Evolutionary conservation across 1,284 basidiomycete genomes (phyloP).

Genomic region (Vanrija humicola): DNA sequence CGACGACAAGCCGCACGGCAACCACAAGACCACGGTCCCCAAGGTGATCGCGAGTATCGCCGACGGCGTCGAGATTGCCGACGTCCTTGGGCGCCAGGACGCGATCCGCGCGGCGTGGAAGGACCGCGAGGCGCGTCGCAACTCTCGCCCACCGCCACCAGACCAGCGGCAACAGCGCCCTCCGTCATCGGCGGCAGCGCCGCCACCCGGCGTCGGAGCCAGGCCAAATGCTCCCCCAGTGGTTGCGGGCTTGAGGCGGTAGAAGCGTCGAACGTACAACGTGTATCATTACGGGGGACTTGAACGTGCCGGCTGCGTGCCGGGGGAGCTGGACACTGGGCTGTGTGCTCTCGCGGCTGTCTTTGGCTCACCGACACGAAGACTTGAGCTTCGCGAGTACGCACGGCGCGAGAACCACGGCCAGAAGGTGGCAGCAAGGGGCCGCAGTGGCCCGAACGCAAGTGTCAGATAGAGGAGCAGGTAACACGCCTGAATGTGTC

Average conservation of each 20-base stretch:
- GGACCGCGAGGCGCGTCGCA: slow-evolving; percentile 22
- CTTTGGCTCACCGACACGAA: too few relatives aligned
- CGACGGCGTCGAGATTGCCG: slow-evolving; percentile 83
- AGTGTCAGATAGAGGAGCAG: too few relatives aligned
- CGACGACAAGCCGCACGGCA: slow-evolving; percentile 85
- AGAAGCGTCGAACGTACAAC: not conserved
- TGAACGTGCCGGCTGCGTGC: too few relatives aligned
- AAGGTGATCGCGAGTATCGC: slow-evolving; percentile 81
- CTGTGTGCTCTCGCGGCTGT: too few relatives aligned
- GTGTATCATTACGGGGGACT: too few relatives aligned
- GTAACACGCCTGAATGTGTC: too few relatives aligned
- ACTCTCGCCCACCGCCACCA: slow-evolving; percentile 7
- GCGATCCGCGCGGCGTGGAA: slow-evolving; percentile 45
- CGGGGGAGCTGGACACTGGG: too few relatives aligned
- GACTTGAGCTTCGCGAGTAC: too few relatives aligned
- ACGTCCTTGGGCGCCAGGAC: slow-evolving; percentile 52
- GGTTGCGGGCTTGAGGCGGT: not conserved
- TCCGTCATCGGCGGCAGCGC: not conserved
- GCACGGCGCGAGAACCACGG: too few relatives aligned
- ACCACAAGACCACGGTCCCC: slow-evolving; percentile 74
- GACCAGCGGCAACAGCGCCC: not conserved
- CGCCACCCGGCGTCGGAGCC: not conserved
- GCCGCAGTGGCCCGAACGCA: too few relatives aligned
- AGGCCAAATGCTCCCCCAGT: too few relatives aligned
- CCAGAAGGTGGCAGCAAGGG: too few relatives aligned